phyloP scores from a whole-genome alignment of 2,329 filamentous ascomycete genomes.

The Phaeosphaeriaceae sp. region DNA sequence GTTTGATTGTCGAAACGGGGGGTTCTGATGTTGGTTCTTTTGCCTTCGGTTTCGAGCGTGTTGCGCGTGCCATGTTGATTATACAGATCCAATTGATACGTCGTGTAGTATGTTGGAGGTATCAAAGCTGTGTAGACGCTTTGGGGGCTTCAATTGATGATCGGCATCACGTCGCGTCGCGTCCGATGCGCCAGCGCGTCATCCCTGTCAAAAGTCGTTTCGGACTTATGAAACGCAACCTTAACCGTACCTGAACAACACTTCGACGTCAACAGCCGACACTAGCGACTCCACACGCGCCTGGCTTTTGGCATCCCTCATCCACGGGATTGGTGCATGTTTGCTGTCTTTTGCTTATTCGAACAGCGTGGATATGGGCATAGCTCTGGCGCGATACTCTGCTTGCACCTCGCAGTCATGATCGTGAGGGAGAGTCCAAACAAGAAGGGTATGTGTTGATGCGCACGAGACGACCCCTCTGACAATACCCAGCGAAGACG shows the following conservation, averaged over 20 bases:
- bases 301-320: neutral
- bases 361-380: conserved; percentile 35
- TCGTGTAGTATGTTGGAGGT: neutral
- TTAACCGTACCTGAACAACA: conserved; percentile 31
- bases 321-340: neutral
- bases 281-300: conserved; percentile 4
- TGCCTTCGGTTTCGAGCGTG: conserved; percentile 41
- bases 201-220: neutral
- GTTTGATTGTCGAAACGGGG: conserved; percentile 24
- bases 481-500: conserved; percentile 43
- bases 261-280: conserved; percentile 22
- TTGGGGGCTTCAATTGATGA: neutral
- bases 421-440: conserved; percentile 58
- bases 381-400: conserved; percentile 15
- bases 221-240: conserved; percentile 16
- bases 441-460: conserved; percentile 43
- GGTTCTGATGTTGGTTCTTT: conserved; percentile 33
- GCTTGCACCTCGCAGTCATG: conserved; percentile 43
- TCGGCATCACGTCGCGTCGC: neutral
- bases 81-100: conserved; percentile 2
- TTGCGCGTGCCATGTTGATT: conserved; percentile 41
- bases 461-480: conserved; percentile 14
- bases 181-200: neutral
- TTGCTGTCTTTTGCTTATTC: too few species aligned
- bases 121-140: neutral